Base-by-base conservation (phyloP, 2,329 filamentous ascomycete genomes). In the Cladophialophora psammophila region DNA sequence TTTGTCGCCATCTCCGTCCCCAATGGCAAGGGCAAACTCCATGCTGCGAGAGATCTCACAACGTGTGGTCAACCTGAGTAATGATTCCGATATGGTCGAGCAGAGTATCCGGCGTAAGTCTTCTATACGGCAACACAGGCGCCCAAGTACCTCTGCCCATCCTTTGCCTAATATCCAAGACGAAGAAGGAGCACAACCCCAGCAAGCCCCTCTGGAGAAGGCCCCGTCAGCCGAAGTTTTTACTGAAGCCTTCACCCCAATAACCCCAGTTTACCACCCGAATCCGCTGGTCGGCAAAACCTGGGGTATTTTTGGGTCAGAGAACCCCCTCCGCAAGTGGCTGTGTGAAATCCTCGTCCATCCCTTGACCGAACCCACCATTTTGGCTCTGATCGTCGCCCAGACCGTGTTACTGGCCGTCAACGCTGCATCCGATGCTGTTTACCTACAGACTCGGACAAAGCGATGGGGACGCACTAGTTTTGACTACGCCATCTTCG, bases 21-120 rank as follows among this genome's bases (percentile, higher is more conserved):
- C 91, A 18, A 78, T 94, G 60, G 87, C 85, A 31, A 85, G 88
- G 72, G 91, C 91, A 68, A 87, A 91, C 53, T 92, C 91, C 8
- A 92, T 93, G 73, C 87, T 94, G 79, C 87, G 91, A 70, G 88
- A 88, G 72, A 96, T 99, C 88, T 98, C 96, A 36, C 94, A 97
- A 81, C 92, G 95, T 82, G 94, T 99, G 64, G 95, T 99, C 75
- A 98, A 98, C 76, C 87, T 99, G 74, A 97, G 93, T 79, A 96
- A 96, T 76, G 95, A 98, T 75, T 90, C 90, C 4, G 92, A 97
- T 73, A 82, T 92, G 20, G 84, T 94, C 15, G 93, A 97, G 76
- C 88, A 91, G 69, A 88, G 87, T 60, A 84, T 89, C 31, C 85
- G 87, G 50, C 84, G 87, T 56, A 82, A 89, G 82, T 77, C 90